Evolutionary conservation across 129 eudicot genomes (phyloP), one percentile per base, ranked within the genome.

Genomic region (Saussurea involucrata): DNA sequence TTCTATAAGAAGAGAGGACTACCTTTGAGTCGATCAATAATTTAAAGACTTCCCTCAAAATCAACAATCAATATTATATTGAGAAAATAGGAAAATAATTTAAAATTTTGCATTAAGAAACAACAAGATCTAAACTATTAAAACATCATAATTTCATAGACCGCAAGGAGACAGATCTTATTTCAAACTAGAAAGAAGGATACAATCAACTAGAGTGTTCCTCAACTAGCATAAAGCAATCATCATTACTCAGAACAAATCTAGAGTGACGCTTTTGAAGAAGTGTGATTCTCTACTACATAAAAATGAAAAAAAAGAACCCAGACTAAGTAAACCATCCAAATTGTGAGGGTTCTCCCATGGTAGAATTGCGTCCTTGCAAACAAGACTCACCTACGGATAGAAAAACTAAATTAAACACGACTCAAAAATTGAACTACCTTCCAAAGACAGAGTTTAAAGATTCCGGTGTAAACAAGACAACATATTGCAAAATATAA

Each of bases 341-440:
- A 66, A 74, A 72, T 58, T 72, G 86, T 71, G 77, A 57, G 55
- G 74, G 83, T 75, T 79, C 69, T 74, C 71, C 72, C 44, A 32
- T 69, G 81, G 78, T 77, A 83, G 83, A 73, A 44, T 55, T 73
- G 90, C 78, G 85, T 88, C 84, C 86, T 71, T 80, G 82, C 83
- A 81, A 82, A 78, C 75, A 76, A 71, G 78, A 86, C 77, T 74
- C 83, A 80, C 96, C 96, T 86, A 88, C 68, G 82, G 81, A 88
- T 74, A 80, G 55, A 85, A 84, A 76, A 81, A 83, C 79, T 79
- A 80, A 17, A 71, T 77, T 86, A 85, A 69, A 77, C 55, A 46
- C 37, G 61, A 77, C 84, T 70, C 85, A 71, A 37, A 66, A 34
- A 44, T 70, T 25, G 27, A 64, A 71, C 71, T 49, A 34, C 46